Evolutionary conservation across 495 filamentous ascomycete species (phyloP).

Genomic region (Letharia lupina): DNA sequence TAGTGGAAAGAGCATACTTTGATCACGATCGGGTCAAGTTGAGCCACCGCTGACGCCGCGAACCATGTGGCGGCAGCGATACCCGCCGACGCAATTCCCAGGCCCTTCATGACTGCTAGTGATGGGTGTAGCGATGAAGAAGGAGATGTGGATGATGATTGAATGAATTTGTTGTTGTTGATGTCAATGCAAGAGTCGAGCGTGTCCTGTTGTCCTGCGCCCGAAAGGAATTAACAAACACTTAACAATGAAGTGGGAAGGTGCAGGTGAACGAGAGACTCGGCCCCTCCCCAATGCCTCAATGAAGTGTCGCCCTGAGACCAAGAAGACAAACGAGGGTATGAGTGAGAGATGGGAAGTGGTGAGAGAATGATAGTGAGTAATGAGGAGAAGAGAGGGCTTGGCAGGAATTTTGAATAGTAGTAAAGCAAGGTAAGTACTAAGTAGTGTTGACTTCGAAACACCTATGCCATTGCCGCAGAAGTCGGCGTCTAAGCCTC

Average conservation of each 20-base stretch:
- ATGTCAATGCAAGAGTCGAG: not conserved
- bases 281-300: not conserved
- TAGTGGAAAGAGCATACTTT: slow-evolving; percentile 41
- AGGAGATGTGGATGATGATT: slow-evolving; percentile 16
- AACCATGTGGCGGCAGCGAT: slow-evolving; percentile 38
- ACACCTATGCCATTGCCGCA: not conserved
- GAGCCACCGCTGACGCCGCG: slow-evolving; percentile 46
- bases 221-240: not conserved
- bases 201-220: slow-evolving; percentile 2
- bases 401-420: slow-evolving; percentile 12
- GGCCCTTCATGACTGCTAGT: slow-evolving; percentile 33
- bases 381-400: not conserved
- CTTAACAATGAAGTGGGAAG: not conserved
- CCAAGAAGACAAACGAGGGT: slow-evolving; percentile 15
- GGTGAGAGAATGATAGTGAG: not conserved
- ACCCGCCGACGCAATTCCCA: slow-evolving; percentile 29
- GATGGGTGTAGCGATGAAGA: slow-evolving; percentile 3
- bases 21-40: slow-evolving; percentile 60
- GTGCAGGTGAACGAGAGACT: slow-evolving; percentile 14
- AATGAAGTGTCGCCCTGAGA: slow-evolving; percentile 21
- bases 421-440: not conserved
- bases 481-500: not conserved
- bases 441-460: not conserved
- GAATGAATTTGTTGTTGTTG: not conserved
- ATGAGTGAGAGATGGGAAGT: not conserved